Percentiles rank a stretch among this genome's conserved stretches.
Conservation (phyloP, 2,329 filamentous ascomycete genomes). For the Cladorrhinum sp. region DNA sequence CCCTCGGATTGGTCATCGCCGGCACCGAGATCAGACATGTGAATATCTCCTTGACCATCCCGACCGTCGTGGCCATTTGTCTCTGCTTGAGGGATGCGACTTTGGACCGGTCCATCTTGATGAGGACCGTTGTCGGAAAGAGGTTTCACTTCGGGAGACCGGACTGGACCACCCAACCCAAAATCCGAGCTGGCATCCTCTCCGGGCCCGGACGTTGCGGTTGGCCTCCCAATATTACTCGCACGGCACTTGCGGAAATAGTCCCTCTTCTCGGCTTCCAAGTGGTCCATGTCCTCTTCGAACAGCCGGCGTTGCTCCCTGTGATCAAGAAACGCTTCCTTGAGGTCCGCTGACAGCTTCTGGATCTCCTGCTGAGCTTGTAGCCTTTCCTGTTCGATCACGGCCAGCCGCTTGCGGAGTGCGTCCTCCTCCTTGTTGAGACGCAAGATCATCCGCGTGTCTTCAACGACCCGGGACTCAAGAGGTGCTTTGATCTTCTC, state of each 20-base stretch:
- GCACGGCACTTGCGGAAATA: background rate
- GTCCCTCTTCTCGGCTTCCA: background rate
- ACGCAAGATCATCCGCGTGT: conserved; percentile 26
- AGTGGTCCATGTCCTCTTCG: background rate
- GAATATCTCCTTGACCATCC: background rate
- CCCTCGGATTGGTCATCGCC: background rate
- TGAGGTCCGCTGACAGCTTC: background rate
- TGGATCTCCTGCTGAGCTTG: no score
- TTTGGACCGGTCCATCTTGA: background rate
- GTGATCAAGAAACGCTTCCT: background rate
- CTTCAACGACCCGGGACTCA: conserved; percentile 23
- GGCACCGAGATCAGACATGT: background rate
- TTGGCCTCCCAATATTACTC: background rate
- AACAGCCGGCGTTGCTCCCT: background rate
- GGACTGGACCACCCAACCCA: background rate
- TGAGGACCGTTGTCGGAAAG: background rate
- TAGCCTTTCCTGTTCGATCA: no score
- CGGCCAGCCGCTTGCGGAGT: background rate
- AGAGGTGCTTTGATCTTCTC: conserved; percentile 25
- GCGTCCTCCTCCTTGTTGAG: background rate
- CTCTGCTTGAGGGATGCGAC: background rate
- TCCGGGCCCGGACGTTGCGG: conserved; percentile 9
- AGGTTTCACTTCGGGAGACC: background rate
- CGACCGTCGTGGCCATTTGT: background rate
- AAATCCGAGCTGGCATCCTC: background rate